These are phyloP conservation scores for Sugiyamaella grinbergsii DNA, from an alignment of 1,139 yeast species.

Conservation along the genomic window DNA sequence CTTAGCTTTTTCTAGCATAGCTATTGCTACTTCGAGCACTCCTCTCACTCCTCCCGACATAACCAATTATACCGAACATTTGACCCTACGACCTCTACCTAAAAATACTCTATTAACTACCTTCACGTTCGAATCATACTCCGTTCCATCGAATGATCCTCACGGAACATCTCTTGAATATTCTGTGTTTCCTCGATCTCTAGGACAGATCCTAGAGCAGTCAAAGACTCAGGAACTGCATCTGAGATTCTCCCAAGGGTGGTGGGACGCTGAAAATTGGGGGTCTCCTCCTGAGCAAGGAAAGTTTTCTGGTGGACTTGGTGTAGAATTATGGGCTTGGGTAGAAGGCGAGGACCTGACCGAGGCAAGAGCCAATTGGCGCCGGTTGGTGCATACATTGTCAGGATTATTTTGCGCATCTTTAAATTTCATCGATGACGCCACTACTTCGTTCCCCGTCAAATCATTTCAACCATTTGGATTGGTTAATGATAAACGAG, in stretches of 20 bases:
- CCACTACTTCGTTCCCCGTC: conserved; percentile 75
- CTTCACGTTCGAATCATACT: conserved; percentile 64
- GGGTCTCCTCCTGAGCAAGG: conserved; percentile 82
- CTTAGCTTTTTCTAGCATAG: conserved; percentile 3
- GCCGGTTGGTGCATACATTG: conserved; percentile 65
- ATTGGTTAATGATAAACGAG: conserved; percentile 3
- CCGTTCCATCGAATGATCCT: conserved; percentile 43
- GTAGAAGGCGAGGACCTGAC: conserved; percentile 63
- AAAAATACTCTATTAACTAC: conserved; percentile 67
- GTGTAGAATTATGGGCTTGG: conserved; percentile 90
- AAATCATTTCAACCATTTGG: conserved; percentile 47
- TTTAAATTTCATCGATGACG: conserved; percentile 78
- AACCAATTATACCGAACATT: conserved; percentile 54
- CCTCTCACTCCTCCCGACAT: not conserved
- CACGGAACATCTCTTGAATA: conserved; percentile 50
- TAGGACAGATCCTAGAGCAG: conserved; percentile 73
- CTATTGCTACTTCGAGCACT: conserved; percentile 4
- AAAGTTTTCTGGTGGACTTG: conserved; percentile 80
- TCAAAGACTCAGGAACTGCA: conserved; percentile 76
- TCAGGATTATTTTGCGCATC: conserved; percentile 97
- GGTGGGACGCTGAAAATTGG: conserved; percentile 93
- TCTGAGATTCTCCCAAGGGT: conserved; percentile 86
- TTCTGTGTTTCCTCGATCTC: conserved; percentile 73
- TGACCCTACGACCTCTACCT: conserved; percentile 68
- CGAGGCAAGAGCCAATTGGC: conserved; percentile 70